Evolutionary conservation across 2,329 filamentous ascomycete genomes (phyloP), one percentile per base, ranked within the genome.

Genomic region (Colletotrichum lupini): DNA sequence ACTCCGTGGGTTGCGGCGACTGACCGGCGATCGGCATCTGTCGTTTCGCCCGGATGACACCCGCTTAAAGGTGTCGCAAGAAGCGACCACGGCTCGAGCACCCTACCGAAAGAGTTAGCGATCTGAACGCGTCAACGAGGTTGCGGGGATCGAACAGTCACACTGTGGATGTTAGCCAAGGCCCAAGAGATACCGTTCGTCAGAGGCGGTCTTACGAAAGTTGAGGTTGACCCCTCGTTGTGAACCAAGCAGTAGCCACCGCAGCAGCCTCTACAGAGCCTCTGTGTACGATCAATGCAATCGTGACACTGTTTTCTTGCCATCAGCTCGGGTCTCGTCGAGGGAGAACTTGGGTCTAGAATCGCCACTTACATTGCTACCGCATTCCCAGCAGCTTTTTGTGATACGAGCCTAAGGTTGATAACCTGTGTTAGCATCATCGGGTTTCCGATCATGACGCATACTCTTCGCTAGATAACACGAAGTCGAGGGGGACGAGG

Each of bases 191-290:
- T 46, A 8, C 6, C 26, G 9, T 6, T n/a, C 14, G 11, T 16
- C 9, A 24, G 5, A 37, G 26, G 32, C 32, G n/a, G 30, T 83
- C 87, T 85, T 79, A 89, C 88, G 76, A 85, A 82, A 46, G 87
- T 91, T n/a, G 87, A 83, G 14, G 92, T 94, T 53, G 93, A 96
- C 19, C 94, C 94, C 76, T 95, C 93, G 76, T 97, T 95, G 80
- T 97, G 94, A 68, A 92, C 88, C 73, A 93, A 88, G 81, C 95
- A 98, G 81, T 97, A 98, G 65, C 94, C 93, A 67, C 93, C 93
- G 55, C 88, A 88, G 82, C 95, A 98, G 72, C 88, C 88, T 74
- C 86, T 88, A 81, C 95, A 98, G 42, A 86, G 88, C 58, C 91
- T 89, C 78, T 96, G 94, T 30, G 92, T 94, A 56, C 87, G 83